phyloP scores from a whole-genome alignment of 352 stramenopile species.

The Aphanomyces astaci region DNA sequence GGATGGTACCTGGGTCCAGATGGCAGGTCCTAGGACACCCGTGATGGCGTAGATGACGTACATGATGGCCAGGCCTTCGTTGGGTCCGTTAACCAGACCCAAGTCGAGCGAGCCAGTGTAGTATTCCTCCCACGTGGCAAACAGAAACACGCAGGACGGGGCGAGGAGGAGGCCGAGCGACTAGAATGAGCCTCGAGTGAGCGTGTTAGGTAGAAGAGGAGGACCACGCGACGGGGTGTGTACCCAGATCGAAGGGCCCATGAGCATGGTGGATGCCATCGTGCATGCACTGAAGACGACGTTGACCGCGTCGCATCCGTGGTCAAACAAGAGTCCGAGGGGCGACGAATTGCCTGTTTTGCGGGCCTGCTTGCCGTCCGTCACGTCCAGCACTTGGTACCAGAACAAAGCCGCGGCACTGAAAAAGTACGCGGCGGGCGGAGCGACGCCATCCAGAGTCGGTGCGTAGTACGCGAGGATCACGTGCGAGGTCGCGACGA shows the following conservation, averaged over 20 bases:
- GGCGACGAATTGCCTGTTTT: constrained; percentile 83
- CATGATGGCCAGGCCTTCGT: constrained; percentile 91
- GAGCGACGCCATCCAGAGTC: constrained; percentile 77
- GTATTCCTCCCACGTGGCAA: constrained; percentile 98
- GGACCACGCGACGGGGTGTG: constrained; percentile 28
- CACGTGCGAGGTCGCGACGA: constrained; percentile 65
- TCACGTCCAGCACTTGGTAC: constrained; percentile 82
- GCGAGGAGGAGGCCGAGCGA: constrained; percentile 58
- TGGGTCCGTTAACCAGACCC: constrained; percentile 94
- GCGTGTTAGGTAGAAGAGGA: constrained; percentile 1
- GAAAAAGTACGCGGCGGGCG: constrained; percentile 62
- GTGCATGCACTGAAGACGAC: constrained; percentile 75
- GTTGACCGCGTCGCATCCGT: constrained; percentile 80
- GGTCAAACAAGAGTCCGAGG: constrained; percentile 76
- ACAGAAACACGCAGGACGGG: constrained; percentile 91
- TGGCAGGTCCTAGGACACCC: constrained; percentile 42
- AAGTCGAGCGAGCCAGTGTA: constrained; percentile 94
- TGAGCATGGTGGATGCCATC: constrained; percentile 80
- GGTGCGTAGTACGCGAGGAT: constrained; percentile 74
- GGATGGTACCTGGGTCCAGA: constrained; percentile 59
- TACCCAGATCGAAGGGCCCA: constrained; percentile 74
- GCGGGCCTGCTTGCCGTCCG: constrained; percentile 78
- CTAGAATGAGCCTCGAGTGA: constrained; percentile 44
- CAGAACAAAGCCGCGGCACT: constrained; percentile 55
- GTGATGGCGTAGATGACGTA: constrained; percentile 73